These are phyloP conservation scores for Debaryomycetaceae sp. DNA, from an alignment of 1,139 yeast genomes.

Conservation along the genomic window DNA sequence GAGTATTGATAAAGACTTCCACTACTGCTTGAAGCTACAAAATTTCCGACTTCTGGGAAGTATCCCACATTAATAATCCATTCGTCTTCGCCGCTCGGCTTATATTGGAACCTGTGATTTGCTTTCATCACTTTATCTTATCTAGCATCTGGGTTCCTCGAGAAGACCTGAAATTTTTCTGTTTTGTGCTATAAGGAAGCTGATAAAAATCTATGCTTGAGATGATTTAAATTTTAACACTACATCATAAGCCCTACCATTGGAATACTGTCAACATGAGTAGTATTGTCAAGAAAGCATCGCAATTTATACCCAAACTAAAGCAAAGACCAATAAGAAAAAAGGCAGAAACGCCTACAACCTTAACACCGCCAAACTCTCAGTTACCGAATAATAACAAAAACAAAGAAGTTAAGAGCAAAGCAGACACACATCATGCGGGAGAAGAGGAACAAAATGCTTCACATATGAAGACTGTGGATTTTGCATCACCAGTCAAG, in stretches of 20 bases:
- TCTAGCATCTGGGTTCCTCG: not conserved
- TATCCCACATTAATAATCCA: slow-evolving; percentile 50
- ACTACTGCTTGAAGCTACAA: slow-evolving; percentile 46
- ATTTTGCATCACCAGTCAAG: not conserved
- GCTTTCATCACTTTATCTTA: slow-evolving; percentile 14
- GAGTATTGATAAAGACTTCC: slow-evolving; percentile 43
- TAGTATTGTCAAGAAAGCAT: slow-evolving; percentile 45
- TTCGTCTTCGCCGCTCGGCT: slow-evolving; percentile 24
- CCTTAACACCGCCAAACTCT: slow-evolving; percentile 24
- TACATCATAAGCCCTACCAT: not conserved
- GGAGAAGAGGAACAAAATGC: not conserved
- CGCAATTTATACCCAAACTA: slow-evolving; percentile 40
- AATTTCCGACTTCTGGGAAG: slow-evolving; percentile 25
- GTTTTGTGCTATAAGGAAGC: not conserved
- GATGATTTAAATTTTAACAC: not conserved
- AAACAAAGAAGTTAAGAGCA: not conserved
- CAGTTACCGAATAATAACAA: slow-evolving; percentile 9
- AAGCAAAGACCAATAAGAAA: slow-evolving; percentile 24
- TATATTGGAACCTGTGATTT: slow-evolving; percentile 14
- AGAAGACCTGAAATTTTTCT: not conserved
- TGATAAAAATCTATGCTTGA: not conserved
- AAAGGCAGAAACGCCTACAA: slow-evolving; percentile 10
- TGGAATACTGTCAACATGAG: slow-evolving; percentile 28
- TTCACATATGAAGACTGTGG: not conserved
- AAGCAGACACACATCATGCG: not conserved